phyloP scores from a whole-genome alignment of 495 filamentous ascomycete species.

The Hapsidospora chrysogenum region DNA sequence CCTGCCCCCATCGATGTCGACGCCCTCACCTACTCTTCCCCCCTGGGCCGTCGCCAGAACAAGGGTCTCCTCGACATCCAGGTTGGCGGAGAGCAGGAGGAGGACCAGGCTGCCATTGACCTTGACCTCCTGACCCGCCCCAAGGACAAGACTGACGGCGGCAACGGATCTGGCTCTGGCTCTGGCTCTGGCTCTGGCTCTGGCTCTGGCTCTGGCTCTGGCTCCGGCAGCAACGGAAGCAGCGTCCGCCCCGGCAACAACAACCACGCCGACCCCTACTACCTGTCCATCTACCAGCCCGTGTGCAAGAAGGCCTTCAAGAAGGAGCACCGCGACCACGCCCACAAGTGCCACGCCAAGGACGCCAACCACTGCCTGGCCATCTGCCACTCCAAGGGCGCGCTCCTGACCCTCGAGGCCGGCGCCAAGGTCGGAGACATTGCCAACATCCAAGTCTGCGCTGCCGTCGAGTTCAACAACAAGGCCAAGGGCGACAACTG shows the following conservation, averaged over 20 bases:
- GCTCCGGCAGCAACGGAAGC: background rate
- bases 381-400: background rate
- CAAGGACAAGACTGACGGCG: background rate
- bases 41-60: too few species aligned
- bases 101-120: background rate
- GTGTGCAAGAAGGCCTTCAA: background rate
- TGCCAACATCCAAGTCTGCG: background rate
- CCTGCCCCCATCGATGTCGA: background rate
- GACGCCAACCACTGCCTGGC: background rate
- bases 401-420: background rate
- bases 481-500: background rate
- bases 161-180: too few species aligned
- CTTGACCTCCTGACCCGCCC: background rate
- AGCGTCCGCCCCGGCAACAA: background rate
- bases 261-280: background rate
- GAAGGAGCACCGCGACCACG: background rate
- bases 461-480: background rate
- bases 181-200: background rate
- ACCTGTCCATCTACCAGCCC: background rate
- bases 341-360: background rate
- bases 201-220: background rate
- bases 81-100: background rate
- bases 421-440: background rate
- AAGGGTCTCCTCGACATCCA: background rate
- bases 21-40: background rate